Evolutionary conservation across 2,329 filamentous ascomycete genomes (phyloP).

Genomic region (Penicillium fuscoglaucum): DNA sequence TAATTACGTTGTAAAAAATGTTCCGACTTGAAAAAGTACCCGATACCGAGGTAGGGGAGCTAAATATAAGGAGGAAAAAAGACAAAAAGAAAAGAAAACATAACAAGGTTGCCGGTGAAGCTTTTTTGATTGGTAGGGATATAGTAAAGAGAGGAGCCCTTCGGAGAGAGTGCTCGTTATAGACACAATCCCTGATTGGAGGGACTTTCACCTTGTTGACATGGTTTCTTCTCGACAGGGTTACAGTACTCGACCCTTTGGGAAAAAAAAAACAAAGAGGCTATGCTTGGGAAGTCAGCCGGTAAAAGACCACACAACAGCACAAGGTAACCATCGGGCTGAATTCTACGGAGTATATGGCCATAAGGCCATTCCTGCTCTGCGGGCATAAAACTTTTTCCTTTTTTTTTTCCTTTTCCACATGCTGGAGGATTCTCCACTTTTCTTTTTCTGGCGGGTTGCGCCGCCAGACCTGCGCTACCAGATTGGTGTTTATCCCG

Average conservation of each 20-base stretch:
- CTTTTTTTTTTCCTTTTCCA: background rate
- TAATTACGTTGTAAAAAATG: too few species aligned
- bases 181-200: constrained; percentile 8
- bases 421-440: background rate
- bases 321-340: background rate
- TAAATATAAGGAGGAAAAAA: background rate
- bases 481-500: constrained; percentile 23
- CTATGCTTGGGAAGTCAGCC: background rate
- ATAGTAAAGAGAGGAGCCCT: constrained; percentile 4
- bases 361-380: background rate
- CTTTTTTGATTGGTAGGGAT: constrained; percentile 5
- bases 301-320: background rate
- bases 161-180: constrained; percentile 9
- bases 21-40: background rate
- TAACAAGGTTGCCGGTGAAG: background rate
- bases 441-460: constrained; percentile 18
- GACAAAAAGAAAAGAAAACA: background rate
- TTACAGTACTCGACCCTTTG: constrained; percentile 1
- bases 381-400: background rate
- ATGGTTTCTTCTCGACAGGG: constrained; percentile 1
- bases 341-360: background rate
- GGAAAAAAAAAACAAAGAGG: background rate
- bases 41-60: constrained; percentile 1
- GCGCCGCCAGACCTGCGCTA: background rate
- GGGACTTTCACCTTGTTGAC: background rate